A percentile compares a stretch with the other conserved stretches of the same genome.
Evolutionary conservation across 768 basidiomycete species (phyloP).

Genomic region (Tremella yokohamensis): DNA sequence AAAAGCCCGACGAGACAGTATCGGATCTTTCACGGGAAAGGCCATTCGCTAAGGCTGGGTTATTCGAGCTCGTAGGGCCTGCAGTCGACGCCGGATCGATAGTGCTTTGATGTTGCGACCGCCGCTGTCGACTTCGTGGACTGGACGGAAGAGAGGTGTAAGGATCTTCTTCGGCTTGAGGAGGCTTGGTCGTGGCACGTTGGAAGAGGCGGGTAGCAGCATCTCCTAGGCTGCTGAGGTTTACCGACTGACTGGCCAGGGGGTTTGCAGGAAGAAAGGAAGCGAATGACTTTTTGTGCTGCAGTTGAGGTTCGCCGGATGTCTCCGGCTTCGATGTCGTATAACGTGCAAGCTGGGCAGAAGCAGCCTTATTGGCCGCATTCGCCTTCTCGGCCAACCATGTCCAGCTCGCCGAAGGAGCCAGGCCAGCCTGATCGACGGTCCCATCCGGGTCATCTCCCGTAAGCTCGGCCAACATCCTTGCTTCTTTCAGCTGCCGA

Average conservation of each 20-base stretch:
- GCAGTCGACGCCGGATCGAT: background rate
- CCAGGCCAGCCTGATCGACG: background rate
- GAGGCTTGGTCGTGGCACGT: background rate
- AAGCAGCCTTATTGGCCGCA: slow-evolving; percentile 1
- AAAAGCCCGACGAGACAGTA: slow-evolving; percentile 1
- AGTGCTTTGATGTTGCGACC: background rate
- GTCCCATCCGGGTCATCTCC: slow-evolving; percentile 21
- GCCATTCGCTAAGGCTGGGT: background rate
- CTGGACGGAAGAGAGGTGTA: slow-evolving; percentile 1
- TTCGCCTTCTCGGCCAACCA: slow-evolving; percentile 5
- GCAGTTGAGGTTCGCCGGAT: too few relatives aligned
- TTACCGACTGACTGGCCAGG: background rate
- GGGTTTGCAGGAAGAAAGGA: background rate
- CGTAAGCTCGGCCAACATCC: slow-evolving; percentile 17
- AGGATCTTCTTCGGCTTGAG: background rate
- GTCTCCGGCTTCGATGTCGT: background rate
- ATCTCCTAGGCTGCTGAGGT: background rate
- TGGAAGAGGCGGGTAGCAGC: slow-evolving; percentile 1
- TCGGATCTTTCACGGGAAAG: background rate
- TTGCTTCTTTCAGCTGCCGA: slow-evolving; percentile 21
- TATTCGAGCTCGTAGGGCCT: background rate
- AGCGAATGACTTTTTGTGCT: background rate
- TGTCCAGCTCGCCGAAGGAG: background rate
- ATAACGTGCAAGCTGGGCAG: slow-evolving; percentile 1
- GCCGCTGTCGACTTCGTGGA: background rate